These are phyloP conservation scores for Camillea tinctor DNA, from an alignment of 2,329 filamentous ascomycete species.

Conservation along the genomic window DNA sequence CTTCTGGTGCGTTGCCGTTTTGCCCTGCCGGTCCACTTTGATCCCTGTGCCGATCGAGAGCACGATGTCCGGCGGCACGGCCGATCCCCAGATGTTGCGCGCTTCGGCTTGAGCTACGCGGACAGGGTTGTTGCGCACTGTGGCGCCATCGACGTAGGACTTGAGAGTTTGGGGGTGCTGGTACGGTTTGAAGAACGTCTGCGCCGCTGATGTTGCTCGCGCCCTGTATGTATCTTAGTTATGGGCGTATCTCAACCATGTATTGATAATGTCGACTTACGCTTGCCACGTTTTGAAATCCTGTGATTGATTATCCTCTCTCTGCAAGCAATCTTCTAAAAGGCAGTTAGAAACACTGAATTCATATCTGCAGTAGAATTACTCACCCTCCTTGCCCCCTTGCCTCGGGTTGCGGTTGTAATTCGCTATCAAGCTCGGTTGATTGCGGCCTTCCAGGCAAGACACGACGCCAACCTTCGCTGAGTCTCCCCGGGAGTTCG, in stretches of 20 bases:
- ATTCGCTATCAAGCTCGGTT: too few relatives aligned
- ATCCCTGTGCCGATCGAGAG: neutral
- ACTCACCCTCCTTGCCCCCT: too few relatives aligned
- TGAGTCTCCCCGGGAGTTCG: too few relatives aligned
- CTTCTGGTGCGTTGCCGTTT: neutral
- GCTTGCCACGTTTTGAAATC: neutral
- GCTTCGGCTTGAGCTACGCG: too few relatives aligned
- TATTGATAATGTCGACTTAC: neutral
- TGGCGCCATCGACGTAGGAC: neutral
- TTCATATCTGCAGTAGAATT: too few relatives aligned
- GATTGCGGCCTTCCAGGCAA: too few relatives aligned
- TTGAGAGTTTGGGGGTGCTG: neutral
- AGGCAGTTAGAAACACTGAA: too few relatives aligned
- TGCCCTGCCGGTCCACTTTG: neutral
- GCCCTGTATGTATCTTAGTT: neutral
- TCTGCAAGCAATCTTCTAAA: neutral
- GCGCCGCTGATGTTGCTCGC: neutral
- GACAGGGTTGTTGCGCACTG: neutral
- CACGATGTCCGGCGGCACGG: neutral
- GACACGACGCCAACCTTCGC: too few relatives aligned
- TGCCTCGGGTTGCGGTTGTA: too few relatives aligned
- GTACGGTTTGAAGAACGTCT: neutral
- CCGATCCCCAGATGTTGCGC: too few relatives aligned
- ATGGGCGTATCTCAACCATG: neutral
- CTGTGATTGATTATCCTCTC: neutral